Conservation (phyloP, 2,329 filamentous ascomycete genomes). For the Xylaria arbuscula region DNA sequence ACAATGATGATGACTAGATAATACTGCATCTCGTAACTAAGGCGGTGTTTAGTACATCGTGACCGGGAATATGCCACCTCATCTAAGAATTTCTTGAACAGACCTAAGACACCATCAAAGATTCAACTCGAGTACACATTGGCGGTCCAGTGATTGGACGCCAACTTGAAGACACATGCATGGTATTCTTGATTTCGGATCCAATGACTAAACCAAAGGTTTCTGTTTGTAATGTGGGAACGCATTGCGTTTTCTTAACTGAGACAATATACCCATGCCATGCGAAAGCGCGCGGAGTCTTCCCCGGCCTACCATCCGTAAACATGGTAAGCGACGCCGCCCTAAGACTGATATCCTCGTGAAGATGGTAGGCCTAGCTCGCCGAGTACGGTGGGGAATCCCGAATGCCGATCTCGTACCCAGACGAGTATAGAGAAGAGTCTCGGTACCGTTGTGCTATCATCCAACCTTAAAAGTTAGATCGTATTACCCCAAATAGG, state of each 20-base stretch:
- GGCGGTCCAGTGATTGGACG: not conserved
- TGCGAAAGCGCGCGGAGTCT: conserved; percentile 3
- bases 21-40: not conserved
- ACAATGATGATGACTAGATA: not conserved
- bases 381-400: conserved; percentile 15
- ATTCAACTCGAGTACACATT: not conserved
- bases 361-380: not conserved
- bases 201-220: conserved; percentile 13
- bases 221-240: not conserved
- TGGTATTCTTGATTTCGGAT: not conserved
- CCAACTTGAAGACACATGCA: conserved; percentile 10
- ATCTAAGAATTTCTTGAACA: not conserved
- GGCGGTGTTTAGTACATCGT: not conserved
- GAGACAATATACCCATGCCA: conserved; percentile 3
- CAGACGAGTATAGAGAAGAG: not conserved
- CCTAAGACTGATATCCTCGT: conserved; percentile 26
- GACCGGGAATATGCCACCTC: not conserved
- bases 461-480: not conserved
- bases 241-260: not conserved
- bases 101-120: not conserved
- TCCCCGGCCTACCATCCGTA: conserved; percentile 20
- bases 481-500: conserved; percentile 16
- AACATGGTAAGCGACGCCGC: conserved; percentile 19
- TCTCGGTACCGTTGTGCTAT: conserved; percentile 2
- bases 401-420: conserved; percentile 24